These are phyloP conservation scores for Glaciozyma antarctica DNA, from an alignment of 768 basidiomycete species.

Conservation along the genomic window DNA sequence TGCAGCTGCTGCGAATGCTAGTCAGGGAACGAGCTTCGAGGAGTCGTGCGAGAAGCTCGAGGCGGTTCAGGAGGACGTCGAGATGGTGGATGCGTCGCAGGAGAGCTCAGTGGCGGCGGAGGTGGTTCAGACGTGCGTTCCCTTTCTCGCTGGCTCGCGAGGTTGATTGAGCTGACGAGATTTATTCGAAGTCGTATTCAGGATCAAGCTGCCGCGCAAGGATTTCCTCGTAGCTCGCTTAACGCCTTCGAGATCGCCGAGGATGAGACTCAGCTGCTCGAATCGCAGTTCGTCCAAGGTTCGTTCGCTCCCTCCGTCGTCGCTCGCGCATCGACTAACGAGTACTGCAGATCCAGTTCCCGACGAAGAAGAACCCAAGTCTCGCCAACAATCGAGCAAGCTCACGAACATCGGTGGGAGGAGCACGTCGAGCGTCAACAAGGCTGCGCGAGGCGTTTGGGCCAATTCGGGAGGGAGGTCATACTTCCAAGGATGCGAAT, in stretches of 20 bases:
- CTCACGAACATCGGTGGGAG: too few species aligned
- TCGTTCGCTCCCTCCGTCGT: not conserved
- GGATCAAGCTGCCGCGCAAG: not conserved
- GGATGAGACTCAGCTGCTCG: slow-evolving; percentile 21
- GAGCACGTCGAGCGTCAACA: not conserved
- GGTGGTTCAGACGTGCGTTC: too few species aligned
- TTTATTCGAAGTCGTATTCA: not conserved
- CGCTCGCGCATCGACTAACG: not conserved
- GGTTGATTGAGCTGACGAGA: too few species aligned
- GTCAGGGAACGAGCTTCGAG: not conserved
- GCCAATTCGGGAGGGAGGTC: not conserved
- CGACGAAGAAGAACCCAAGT: too few species aligned
- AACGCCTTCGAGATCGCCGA: slow-evolving; percentile 2
- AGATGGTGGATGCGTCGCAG: not conserved
- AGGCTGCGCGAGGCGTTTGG: not conserved
- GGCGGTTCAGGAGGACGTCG: not conserved
- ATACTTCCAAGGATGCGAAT: not conserved
- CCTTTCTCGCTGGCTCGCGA: too few species aligned
- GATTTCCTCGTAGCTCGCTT: not conserved
- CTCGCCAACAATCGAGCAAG: slow-evolving; percentile 8
- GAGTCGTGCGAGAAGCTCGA: too few species aligned
- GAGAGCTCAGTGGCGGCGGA: not conserved
- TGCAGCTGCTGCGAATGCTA: not conserved
- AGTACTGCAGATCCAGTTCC: not conserved
- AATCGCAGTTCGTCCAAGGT: not conserved